Evolutionary conservation across 192 early-diverging fungal species (phyloP).

Genomic region (Chytriomyces hyalinus): DNA sequence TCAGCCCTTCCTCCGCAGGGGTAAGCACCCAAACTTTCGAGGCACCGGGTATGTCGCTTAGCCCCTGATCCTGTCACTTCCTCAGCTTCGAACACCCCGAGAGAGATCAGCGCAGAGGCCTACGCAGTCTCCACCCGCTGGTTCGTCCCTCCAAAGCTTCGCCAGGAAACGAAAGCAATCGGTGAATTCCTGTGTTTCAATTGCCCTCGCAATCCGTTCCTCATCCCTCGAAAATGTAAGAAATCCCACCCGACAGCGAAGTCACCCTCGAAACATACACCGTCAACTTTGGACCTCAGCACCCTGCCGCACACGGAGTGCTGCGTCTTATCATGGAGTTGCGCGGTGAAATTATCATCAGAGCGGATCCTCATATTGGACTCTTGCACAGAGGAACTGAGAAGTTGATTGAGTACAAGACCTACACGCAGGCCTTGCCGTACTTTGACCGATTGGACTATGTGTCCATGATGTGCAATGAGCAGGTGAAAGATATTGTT

Average conservation of each 20-base stretch:
- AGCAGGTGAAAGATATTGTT: slow-evolving; percentile 46
- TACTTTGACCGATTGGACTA: slow-evolving; percentile 99
- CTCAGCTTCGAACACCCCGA: slow-evolving; percentile 9
- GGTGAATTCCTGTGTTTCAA: slow-evolving; percentile 23
- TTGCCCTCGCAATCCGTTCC: not conserved
- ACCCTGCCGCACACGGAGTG: slow-evolving; percentile 98
- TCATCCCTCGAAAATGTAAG: slow-evolving; percentile 15
- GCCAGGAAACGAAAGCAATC: slow-evolving; percentile 47
- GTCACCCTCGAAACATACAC: slow-evolving; percentile 79
- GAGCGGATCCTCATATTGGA: slow-evolving; percentile 97
- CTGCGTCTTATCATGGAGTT: slow-evolving; percentile 93
- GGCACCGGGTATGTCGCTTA: too few species aligned
- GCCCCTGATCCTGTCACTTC: not conserved
- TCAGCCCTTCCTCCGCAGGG: not conserved
- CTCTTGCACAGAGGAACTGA: slow-evolving; percentile 97
- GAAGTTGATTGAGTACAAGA: slow-evolving; percentile 99
- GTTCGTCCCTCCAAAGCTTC: slow-evolving; percentile 63
- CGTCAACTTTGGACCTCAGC: slow-evolving; percentile 99
- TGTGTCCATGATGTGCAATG: slow-evolving; percentile 99
- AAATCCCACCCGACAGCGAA: slow-evolving; percentile 57
- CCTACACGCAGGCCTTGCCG: slow-evolving; percentile 94
- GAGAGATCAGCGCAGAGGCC: slow-evolving; percentile 49
- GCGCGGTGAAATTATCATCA: slow-evolving; percentile 86
- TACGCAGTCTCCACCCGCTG: slow-evolving; percentile 50
- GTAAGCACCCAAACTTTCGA: too few species aligned